These are phyloP conservation scores for Medicago arabica DNA, from an alignment of 306 rosid species.

Conservation along the genomic window DNA sequence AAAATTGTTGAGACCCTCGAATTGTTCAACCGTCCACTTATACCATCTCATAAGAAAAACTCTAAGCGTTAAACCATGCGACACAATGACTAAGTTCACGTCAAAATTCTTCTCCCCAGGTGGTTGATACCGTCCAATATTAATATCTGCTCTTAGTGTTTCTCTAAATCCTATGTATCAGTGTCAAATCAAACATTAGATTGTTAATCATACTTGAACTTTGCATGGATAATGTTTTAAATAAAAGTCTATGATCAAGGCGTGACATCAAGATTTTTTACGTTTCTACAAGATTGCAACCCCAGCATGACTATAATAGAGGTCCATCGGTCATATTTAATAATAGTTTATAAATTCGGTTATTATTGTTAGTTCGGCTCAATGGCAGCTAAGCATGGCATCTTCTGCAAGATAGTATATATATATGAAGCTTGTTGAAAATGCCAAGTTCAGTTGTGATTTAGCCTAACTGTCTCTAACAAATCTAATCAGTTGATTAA, in stretches of 20 bases:
- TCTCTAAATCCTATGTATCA: constrained; percentile 78
- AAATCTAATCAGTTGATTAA: neutral
- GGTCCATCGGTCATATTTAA: neutral
- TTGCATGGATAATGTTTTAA: neutral
- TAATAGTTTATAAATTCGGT: neutral
- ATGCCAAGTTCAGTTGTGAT: no score
- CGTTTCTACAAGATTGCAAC: neutral
- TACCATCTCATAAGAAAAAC: constrained; percentile 96
- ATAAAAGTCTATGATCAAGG: neutral
- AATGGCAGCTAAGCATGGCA: no score
- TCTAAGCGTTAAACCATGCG: constrained; percentile 84
- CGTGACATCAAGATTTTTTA: neutral
- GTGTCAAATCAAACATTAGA: neutral
- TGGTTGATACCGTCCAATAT: constrained; percentile 78
- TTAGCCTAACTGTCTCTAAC: neutral
- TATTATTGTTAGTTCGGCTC: no score
- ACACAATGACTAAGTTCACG: constrained; percentile 79
- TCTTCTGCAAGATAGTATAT: no score
- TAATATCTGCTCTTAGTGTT: constrained; percentile 78
- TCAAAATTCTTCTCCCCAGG: constrained; percentile 65
- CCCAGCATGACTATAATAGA: neutral
- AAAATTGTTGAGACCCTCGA: constrained; percentile 69
- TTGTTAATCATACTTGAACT: no score
- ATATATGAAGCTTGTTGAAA: no score
- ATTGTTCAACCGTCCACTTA: constrained; percentile 88